These are phyloP conservation scores for Xylariales sp. DNA, from an alignment of 2,329 filamentous ascomycete species.

Conservation along the genomic window DNA sequence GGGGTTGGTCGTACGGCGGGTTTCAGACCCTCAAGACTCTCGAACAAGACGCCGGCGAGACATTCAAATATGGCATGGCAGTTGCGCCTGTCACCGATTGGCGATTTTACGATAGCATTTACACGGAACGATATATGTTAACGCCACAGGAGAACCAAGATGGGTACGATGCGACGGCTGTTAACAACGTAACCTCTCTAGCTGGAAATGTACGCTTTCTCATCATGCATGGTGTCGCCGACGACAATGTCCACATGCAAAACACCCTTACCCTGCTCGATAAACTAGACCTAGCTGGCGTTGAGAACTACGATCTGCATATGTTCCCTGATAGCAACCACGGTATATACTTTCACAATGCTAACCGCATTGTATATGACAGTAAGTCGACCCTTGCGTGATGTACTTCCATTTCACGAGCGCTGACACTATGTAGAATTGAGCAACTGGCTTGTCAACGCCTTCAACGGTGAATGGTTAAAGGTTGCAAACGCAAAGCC, in stretches of 20 bases:
- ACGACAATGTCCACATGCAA: constrained; percentile 98
- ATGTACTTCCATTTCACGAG: constrained; percentile 3
- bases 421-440: constrained; percentile 69
- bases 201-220: constrained; percentile 85
- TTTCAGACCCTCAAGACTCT: constrained; percentile 96
- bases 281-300: constrained; percentile 79
- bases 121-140: constrained; percentile 98
- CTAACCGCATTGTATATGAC: constrained; percentile 89
- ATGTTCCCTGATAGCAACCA: constrained; percentile 98
- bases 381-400: constrained; percentile 69
- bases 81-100: constrained; percentile 99
- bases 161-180: constrained; percentile 81
- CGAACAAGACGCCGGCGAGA: constrained; percentile 87
- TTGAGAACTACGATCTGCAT: constrained; percentile 96
- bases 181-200: constrained; percentile 80
- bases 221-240: constrained; percentile 94
- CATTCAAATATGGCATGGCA: constrained; percentile 97
- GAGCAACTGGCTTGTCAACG: constrained; percentile 92
- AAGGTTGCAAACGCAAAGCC: constrained; percentile 65
- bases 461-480: constrained; percentile 97
- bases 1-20: constrained; percentile 98
- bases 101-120: constrained; percentile 93
- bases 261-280: constrained; percentile 91
- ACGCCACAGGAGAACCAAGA: constrained; percentile 83
- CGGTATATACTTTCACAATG: constrained; percentile 93